These are phyloP conservation scores for Colletotrichum sublineola DNA, from an alignment of 2,329 filamentous ascomycete genomes.

Conservation along the genomic window DNA sequence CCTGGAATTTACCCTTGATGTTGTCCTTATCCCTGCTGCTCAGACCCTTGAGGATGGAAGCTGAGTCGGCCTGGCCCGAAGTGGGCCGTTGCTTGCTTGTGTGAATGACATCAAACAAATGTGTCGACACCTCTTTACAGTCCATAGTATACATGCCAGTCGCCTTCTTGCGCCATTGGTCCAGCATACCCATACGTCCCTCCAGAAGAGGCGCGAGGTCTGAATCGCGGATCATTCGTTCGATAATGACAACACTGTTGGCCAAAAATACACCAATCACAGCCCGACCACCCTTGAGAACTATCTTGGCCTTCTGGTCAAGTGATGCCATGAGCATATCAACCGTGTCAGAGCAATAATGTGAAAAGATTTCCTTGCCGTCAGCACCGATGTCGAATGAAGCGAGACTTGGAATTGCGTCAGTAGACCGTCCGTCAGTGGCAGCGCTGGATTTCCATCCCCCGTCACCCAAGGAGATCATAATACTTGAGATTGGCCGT, in stretches of 20 bases:
- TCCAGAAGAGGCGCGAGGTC: slow-evolving; percentile 82
- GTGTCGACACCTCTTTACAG: slow-evolving; percentile 88
- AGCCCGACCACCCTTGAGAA: slow-evolving; percentile 82
- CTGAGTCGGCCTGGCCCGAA: slow-evolving; percentile 83
- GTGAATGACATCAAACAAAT: slow-evolving; percentile 91
- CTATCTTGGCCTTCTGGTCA: slow-evolving; percentile 77
- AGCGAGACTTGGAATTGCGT: slow-evolving; percentile 77
- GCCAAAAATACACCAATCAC: slow-evolving; percentile 90
- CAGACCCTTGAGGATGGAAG: slow-evolving; percentile 85
- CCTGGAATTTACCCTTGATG: slow-evolving; percentile 95
- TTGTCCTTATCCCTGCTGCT: slow-evolving; percentile 93
- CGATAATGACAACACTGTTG: slow-evolving; percentile 87
- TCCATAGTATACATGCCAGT: slow-evolving; percentile 84
- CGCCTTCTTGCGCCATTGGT: slow-evolving; percentile 89
- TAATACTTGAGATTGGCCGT: slow-evolving; percentile 86
- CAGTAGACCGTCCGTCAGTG: slow-evolving; percentile 68
- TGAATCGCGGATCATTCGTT: slow-evolving; percentile 85
- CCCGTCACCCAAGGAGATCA: slow-evolving; percentile 92
- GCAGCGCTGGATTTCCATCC: slow-evolving; percentile 79
- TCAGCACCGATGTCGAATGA: slow-evolving; percentile 92
- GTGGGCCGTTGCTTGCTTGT: slow-evolving; percentile 83
- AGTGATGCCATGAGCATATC: slow-evolving; percentile 82
- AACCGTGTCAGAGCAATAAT: slow-evolving; percentile 91
- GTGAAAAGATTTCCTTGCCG: slow-evolving; percentile 86
- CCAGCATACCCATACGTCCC: slow-evolving; percentile 75